Conservation (phyloP, 1,284 basidiomycete species). For the Moesziomyces antarcticus region DNA sequence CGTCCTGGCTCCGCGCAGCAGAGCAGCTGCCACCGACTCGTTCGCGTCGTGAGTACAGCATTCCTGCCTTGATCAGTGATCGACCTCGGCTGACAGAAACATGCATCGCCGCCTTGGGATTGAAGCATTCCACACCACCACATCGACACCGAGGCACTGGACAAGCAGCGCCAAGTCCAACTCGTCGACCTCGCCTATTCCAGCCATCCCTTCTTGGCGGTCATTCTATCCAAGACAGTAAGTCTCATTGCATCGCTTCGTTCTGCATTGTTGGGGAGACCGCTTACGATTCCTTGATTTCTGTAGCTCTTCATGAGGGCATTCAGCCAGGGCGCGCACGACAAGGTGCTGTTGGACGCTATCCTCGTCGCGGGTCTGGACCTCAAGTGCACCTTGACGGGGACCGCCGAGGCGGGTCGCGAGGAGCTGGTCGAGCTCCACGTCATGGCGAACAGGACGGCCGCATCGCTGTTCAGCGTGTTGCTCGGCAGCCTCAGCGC, state of each 20-base stretch:
- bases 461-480: slow-evolving; percentile 1
- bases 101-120: background rate
- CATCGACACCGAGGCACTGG: background rate
- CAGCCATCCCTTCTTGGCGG: slow-evolving; percentile 32
- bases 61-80: too few species aligned
- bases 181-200: slow-evolving; percentile 25
- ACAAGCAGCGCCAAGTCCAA: slow-evolving; percentile 2
- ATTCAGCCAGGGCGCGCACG: slow-evolving; percentile 1
- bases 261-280: background rate
- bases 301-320: slow-evolving; percentile 10
- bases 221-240: slow-evolving; percentile 34
- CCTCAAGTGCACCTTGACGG: slow-evolving; percentile 2
- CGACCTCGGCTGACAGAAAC: background rate
- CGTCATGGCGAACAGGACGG: background rate
- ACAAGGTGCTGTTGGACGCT: slow-evolving; percentile 10
- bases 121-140: background rate
- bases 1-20: background rate
- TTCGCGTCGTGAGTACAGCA: background rate
- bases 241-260: background rate
- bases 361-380: slow-evolving; percentile 20
- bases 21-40: background rate
- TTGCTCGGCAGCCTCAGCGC: slow-evolving; percentile 11
- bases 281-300: background rate
- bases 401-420: background rate
- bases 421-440: slow-evolving; percentile 5